Evolutionary conservation across 345 rosid genomes (phyloP).

Genomic region (Populus davidiana): DNA sequence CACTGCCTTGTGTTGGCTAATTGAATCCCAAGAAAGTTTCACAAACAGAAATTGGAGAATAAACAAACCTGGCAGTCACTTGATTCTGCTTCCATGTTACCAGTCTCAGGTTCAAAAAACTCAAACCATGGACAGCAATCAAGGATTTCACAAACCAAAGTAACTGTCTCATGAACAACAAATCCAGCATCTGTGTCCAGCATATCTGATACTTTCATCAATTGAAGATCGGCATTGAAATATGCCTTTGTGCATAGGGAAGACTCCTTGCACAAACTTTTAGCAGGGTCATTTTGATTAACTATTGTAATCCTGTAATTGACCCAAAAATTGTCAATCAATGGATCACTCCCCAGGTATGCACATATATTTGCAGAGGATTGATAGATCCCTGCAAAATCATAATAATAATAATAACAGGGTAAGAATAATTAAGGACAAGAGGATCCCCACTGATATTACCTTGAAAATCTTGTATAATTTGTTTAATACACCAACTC

Average conservation of each 20-base stretch:
- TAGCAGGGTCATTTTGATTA: constrained; percentile 15
- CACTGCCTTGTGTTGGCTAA: too few species aligned
- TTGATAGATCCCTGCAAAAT: constrained; percentile 14
- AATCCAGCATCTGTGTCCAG: constrained; percentile 15
- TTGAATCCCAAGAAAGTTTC: neutral
- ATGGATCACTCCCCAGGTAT: constrained; percentile 16
- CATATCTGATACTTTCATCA: constrained; percentile 14
- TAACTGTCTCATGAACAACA: constrained; percentile 6
- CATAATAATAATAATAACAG: neutral
- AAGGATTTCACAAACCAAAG: constrained; percentile 19
- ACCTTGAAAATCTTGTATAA: neutral
- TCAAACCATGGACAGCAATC: constrained; percentile 22
- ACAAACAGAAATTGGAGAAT: neutral
- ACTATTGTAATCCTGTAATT: constrained; percentile 12
- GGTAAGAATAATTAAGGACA: neutral
- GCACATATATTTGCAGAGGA: neutral
- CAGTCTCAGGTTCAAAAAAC: constrained; percentile 12
- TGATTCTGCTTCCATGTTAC: neutral
- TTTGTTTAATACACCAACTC: neutral
- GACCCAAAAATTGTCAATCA: constrained; percentile 17
- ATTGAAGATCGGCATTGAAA: neutral
- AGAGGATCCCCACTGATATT: neutral
- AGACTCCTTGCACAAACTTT: constrained; percentile 15
- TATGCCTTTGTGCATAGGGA: constrained; percentile 7
- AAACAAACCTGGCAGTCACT: too few species aligned